Conservation (phyloP, 768 basidiomycete species). For the Boletus tomentosulus region DNA sequence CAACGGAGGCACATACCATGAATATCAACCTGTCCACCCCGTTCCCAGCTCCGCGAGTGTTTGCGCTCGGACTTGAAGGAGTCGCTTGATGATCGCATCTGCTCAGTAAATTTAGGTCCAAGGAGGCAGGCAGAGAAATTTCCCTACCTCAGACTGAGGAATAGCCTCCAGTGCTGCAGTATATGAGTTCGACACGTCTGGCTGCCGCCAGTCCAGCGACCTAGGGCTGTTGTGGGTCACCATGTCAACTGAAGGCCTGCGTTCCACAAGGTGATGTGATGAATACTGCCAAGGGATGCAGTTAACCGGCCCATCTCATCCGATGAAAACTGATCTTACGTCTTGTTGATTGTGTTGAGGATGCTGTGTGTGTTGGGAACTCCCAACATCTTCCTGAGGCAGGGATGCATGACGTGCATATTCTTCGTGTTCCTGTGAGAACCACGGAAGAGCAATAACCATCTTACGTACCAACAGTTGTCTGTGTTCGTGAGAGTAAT, state of each 20-base stretch:
- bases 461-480: constrained; percentile 31
- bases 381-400: constrained; percentile 28
- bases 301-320: constrained; percentile 19
- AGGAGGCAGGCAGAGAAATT: constrained; percentile 8
- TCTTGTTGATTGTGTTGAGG: constrained; percentile 30
- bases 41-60: constrained; percentile 63
- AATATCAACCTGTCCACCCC: constrained; percentile 35
- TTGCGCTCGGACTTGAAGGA: constrained; percentile 45
- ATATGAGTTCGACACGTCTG: constrained; percentile 31
- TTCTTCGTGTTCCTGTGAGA: constrained; percentile 26
- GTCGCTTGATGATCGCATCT: constrained; percentile 38
- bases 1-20: constrained; percentile 20
- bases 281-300: constrained; percentile 23
- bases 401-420: constrained; percentile 31
- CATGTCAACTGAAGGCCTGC: constrained; percentile 30
- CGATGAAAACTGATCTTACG: constrained; percentile 25
- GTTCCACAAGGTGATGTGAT: constrained; percentile 32
- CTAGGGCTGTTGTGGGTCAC: constrained; percentile 34
- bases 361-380: constrained; percentile 29
- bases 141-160: constrained; percentile 33
- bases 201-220: constrained; percentile 31
- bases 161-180: constrained; percentile 26
- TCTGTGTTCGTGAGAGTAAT: constrained; percentile 34
- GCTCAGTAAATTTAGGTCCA: constrained; percentile 30
- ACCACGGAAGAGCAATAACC: constrained; percentile 6